Evolutionary conservation across 1,284 basidiomycete species (phyloP), one percentile per base, ranked within the genome.

Genomic region (Fomitopsis schrenkii): DNA sequence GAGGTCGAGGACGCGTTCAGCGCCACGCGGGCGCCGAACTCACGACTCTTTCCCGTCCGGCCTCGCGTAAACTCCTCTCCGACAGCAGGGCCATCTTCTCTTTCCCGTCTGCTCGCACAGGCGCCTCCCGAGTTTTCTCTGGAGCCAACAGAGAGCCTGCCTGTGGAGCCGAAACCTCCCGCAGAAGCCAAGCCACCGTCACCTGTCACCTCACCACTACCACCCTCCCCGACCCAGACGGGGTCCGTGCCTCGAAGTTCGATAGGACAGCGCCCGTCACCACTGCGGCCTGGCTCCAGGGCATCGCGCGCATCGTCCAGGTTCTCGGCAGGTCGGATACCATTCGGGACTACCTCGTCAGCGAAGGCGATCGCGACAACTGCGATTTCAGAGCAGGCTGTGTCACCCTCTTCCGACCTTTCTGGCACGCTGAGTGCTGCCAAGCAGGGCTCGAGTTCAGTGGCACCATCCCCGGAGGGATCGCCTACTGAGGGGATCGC

Each of bases 101-200:
- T 92, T 62, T 91, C 90, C 15, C 83, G 87, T 40, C 76, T 92
- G 6, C 77, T 92, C 28, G 90, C 90, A 0, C 90, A 92, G 66
- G 90, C 90, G 15, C 76, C 80, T 6, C 69, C 75, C 10, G 83
- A 85, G 57, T 66, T 64, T 17, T 63, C 67, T 15, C 64, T 75
- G 12, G 77, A 76, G 15, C 66, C 38, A 5, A 41, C n/a, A 26
- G 36, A 44, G 42, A 48, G 48, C n/a, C 26, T 15, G 14, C 48
- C 48, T 12, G 48, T 33, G 17, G 48, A 30, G 14, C 48, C 28
- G 48, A 50, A 33, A 6, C 48, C 28, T n/a, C 48, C 62, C 22
- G 26, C 57, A 40, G 58, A 55, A 33, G 48, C 58, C 5, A 62
- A 58, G 15, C 5, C 62, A 14, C 62, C 69, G 12, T 73, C 74